These are phyloP conservation scores for Calonectria pteridis DNA, from an alignment of 2,329 filamentous ascomycete species.

Conservation along the genomic window DNA sequence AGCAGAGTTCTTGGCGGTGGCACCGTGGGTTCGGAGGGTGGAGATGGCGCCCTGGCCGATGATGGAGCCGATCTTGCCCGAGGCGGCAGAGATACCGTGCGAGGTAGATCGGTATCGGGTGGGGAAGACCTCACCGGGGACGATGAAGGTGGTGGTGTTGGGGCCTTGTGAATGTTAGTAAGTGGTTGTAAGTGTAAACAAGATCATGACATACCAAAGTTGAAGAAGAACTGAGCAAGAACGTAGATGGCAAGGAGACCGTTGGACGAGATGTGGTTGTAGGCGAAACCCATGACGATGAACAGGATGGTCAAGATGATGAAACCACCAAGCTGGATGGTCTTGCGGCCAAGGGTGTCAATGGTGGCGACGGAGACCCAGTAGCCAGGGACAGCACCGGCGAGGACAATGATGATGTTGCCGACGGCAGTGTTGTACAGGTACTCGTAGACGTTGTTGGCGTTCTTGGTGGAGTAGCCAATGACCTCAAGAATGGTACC, in stretches of 20 bases:
- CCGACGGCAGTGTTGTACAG: conserved; percentile 82
- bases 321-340: conserved; percentile 78
- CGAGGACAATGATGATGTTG: conserved; percentile 83
- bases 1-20: conserved; percentile 50
- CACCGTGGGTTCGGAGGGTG: conserved; percentile 62
- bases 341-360: conserved; percentile 81
- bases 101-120: conserved; percentile 69
- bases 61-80: conserved; percentile 68
- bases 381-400: conserved; percentile 84
- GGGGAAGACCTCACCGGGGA: conserved; percentile 69
- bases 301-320: conserved; percentile 71
- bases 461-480: conserved; percentile 69
- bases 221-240: conserved; percentile 70
- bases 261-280: conserved; percentile 63
- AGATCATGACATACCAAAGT: conserved; percentile 56
- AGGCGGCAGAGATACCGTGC: conserved; percentile 68
- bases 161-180: conserved; percentile 50
- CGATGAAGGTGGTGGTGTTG: conserved; percentile 69
- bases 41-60: conserved; percentile 70
- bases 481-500: conserved; percentile 78
- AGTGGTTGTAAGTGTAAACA: too few relatives aligned
- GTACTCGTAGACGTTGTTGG: conserved; percentile 72
- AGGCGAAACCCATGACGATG: conserved; percentile 73
- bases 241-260: conserved; percentile 69
- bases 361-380: conserved; percentile 83